These are phyloP conservation scores for Dichotomocladium elegans DNA, from an alignment of 371 early-diverging fungal genomes.

Conservation along the genomic window DNA sequence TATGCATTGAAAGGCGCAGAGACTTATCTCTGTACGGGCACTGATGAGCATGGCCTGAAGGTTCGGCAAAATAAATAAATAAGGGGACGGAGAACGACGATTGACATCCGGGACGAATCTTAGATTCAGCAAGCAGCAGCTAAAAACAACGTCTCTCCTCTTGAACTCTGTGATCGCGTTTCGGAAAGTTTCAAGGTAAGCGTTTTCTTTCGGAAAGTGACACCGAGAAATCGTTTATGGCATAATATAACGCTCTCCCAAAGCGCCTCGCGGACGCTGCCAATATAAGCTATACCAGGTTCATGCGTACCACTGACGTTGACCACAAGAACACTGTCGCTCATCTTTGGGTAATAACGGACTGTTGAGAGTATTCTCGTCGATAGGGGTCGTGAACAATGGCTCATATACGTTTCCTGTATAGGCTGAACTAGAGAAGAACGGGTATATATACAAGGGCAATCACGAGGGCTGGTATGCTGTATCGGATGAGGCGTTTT, in stretches of 20 bases:
- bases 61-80: constrained; percentile 25
- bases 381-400: background rate
- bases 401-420: background rate
- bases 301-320: constrained; percentile 84
- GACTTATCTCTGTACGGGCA: constrained; percentile 76
- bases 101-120: background rate
- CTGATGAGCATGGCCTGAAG: constrained; percentile 97
- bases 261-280: constrained; percentile 67
- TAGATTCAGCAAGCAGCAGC: constrained; percentile 92
- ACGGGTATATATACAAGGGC: constrained; percentile 90
- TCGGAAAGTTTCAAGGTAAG: constrained; percentile 73
- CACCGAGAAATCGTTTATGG: too few species aligned
- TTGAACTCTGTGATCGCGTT: constrained; percentile 74
- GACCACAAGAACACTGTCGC: constrained; percentile 71
- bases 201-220: background rate
- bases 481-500: constrained; percentile 94
- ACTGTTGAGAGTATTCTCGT: too few species aligned
- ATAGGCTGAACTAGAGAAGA: constrained; percentile 58
- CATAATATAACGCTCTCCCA: too few species aligned
- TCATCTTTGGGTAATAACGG: constrained; percentile 77
- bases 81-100: background rate
- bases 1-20: constrained; percentile 63
- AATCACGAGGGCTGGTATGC: constrained; percentile 94
- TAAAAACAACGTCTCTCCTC: constrained; percentile 52
- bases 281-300: constrained; percentile 77